Evolutionary conservation across 345 rosid genomes (phyloP).

Genomic region (Bruguiera sexangula): DNA sequence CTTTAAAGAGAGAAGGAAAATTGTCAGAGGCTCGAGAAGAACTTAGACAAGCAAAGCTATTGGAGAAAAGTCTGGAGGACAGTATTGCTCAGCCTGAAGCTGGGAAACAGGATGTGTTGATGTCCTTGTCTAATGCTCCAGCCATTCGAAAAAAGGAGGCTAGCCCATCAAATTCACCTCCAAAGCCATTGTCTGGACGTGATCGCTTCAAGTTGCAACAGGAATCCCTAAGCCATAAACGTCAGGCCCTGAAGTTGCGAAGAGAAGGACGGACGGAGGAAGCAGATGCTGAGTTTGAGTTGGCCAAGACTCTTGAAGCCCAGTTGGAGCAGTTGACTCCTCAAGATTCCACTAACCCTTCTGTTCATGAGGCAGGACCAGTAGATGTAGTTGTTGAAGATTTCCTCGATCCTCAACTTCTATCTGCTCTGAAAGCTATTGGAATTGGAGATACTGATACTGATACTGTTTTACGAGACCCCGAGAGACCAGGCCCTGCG

Average conservation of each 20-base stretch:
- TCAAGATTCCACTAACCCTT: constrained; percentile 38
- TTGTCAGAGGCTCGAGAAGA: constrained; percentile 76
- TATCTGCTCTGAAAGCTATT: constrained; percentile 70
- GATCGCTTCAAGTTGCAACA: constrained; percentile 89
- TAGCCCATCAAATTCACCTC: constrained; percentile 37
- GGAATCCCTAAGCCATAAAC: constrained; percentile 79
- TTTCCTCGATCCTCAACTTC: constrained; percentile 90
- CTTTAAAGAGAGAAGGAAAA: constrained; percentile 79
- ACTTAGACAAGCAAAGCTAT: constrained; percentile 67
- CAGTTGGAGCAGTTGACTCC: constrained; percentile 63
- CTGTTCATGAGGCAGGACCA: constrained; percentile 20
- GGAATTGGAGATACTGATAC: constrained; percentile 50
- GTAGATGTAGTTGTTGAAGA: constrained; percentile 58
- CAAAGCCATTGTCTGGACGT: constrained; percentile 64
- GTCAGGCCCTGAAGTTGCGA: constrained; percentile 78
- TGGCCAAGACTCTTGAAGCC: constrained; percentile 85
- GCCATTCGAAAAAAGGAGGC: constrained; percentile 41
- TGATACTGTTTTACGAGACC: constrained; percentile 19
- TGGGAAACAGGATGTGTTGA: constrained; percentile 11
- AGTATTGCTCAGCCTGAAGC: constrained; percentile 32
- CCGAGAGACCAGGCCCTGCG: constrained; percentile 29
- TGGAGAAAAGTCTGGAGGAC: constrained; percentile 59
- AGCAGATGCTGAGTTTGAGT: constrained; percentile 90
- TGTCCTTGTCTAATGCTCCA: constrained; percentile 25
- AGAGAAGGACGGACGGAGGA: constrained; percentile 71